phyloP scores from a whole-genome alignment of 176 grass and related monocot species.

The Bothriochloa decipiens region DNA sequence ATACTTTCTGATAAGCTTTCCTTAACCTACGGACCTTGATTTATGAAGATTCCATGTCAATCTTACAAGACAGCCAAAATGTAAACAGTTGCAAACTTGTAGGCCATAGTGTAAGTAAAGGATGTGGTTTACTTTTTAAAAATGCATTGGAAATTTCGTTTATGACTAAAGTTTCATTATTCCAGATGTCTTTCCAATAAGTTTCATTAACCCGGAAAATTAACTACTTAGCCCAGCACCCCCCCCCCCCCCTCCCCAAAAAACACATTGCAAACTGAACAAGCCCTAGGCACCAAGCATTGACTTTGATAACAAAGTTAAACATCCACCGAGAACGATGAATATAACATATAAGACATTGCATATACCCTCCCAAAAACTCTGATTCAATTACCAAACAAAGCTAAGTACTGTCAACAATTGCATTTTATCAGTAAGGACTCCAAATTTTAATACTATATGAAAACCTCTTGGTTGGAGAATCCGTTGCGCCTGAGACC shows the following conservation, averaged over 20 bases:
- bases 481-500: conserved; percentile 79
- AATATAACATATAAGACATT: background rate
- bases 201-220: too few relatives aligned
- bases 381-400: background rate
- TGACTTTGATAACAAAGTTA: background rate
- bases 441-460: conserved; percentile 5
- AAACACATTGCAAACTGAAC: background rate
- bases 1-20: conserved; percentile 86
- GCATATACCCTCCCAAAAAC: background rate
- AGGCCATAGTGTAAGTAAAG: conserved; percentile 1
- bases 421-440: conserved; percentile 23
- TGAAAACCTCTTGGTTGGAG: conserved; percentile 62
- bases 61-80: background rate
- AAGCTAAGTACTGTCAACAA: background rate
- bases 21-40: conserved; percentile 66
- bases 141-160: background rate
- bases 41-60: conserved; percentile 14
- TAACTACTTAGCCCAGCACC: background rate
- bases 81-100: conserved; percentile 18
- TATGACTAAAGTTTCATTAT: background rate
- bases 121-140: background rate
- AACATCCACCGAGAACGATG: background rate
- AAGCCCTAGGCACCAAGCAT: background rate
- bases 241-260: background rate
- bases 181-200: background rate